Evolutionary conservation across 768 basidiomycete species (phyloP).

Genomic region (Floccularia luteovirens): DNA sequence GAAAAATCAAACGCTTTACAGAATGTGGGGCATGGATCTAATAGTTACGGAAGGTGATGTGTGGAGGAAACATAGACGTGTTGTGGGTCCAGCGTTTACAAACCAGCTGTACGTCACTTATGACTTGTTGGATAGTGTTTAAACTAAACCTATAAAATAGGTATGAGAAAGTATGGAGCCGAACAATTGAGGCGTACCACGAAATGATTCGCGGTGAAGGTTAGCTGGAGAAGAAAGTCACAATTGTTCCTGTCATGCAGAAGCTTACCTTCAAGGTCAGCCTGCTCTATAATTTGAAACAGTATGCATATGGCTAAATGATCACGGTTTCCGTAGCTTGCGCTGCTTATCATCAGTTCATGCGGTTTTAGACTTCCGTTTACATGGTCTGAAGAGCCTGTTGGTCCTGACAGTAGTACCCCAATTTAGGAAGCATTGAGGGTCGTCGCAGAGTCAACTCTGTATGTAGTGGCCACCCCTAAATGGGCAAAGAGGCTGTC

Average conservation of each 20-base stretch:
- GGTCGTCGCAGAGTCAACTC: neutral
- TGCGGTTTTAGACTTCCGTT: conserved; percentile 8
- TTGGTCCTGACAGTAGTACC: conserved; percentile 1
- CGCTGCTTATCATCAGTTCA: conserved; percentile 4
- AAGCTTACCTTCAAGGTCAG: conserved; percentile 14
- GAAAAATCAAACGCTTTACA: neutral
- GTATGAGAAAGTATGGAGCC: conserved; percentile 20
- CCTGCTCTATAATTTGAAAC: neutral
- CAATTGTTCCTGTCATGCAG: conserved; percentile 11
- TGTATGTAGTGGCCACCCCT: neutral
- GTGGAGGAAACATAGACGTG: conserved; percentile 24
- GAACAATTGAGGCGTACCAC: conserved; percentile 14
- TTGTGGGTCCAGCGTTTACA: conserved; percentile 25
- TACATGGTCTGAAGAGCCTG: conserved; percentile 1
- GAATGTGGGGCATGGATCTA: conserved; percentile 25
- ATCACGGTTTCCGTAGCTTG: conserved; percentile 4
- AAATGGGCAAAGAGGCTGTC: neutral
- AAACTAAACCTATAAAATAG: conserved; percentile 5
- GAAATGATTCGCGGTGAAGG: conserved; percentile 19
- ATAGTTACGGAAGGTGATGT: conserved; percentile 20
- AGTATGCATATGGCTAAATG: too few species aligned
- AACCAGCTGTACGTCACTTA: conserved; percentile 13
- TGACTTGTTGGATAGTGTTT: neutral
- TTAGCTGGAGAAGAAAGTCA: conserved; percentile 10
- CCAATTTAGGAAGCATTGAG: conserved; percentile 9